Percentiles rank a stretch among this genome's conserved stretches.
phyloP scores from a whole-genome alignment of 2,329 filamentous ascomycete species.

The Alternaria solani region DNA sequence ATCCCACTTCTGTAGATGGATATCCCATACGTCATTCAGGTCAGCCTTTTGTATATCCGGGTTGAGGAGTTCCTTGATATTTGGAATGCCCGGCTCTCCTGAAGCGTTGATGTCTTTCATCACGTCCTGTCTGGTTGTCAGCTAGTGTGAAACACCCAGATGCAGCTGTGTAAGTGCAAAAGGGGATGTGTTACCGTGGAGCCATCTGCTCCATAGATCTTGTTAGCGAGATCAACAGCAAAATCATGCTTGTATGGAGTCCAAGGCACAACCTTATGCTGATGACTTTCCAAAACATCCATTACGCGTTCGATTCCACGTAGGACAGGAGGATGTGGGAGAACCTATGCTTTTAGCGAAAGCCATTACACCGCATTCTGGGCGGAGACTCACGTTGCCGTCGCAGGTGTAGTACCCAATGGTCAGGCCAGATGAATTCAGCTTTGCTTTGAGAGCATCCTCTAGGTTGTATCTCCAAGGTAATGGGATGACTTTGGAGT shows the following conservation, averaged over 20 bases:
- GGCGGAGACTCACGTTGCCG: conserved; percentile 8
- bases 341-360: conserved; percentile 4
- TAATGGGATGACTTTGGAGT: conserved; percentile 68
- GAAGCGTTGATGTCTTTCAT: conserved; percentile 59
- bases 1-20: conserved; percentile 17
- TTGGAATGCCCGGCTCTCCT: conserved; percentile 15
- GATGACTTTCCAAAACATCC: not conserved
- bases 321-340: conserved; percentile 12
- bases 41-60: conserved; percentile 10
- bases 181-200: not conserved
- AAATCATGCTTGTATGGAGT: conserved; percentile 8
- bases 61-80: conserved; percentile 18
- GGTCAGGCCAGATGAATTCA: conserved; percentile 57
- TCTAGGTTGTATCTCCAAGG: conserved; percentile 58
- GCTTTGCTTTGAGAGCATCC: conserved; percentile 10
- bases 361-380: conserved; percentile 28
- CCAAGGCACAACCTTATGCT: conserved; percentile 12
- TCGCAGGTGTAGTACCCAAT: conserved; percentile 58
- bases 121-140: conserved; percentile 1
- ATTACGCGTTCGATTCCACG: conserved; percentile 11
- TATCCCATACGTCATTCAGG: conserved; percentile 16
- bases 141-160: not conserved
- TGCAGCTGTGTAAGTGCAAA: not conserved
- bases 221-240: conserved; percentile 11
- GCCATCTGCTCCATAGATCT: conserved; percentile 4